These are phyloP conservation scores for Helianthus annuus DNA, from an alignment of 129 eudicot genomes.

Conservation along the genomic window DNA sequence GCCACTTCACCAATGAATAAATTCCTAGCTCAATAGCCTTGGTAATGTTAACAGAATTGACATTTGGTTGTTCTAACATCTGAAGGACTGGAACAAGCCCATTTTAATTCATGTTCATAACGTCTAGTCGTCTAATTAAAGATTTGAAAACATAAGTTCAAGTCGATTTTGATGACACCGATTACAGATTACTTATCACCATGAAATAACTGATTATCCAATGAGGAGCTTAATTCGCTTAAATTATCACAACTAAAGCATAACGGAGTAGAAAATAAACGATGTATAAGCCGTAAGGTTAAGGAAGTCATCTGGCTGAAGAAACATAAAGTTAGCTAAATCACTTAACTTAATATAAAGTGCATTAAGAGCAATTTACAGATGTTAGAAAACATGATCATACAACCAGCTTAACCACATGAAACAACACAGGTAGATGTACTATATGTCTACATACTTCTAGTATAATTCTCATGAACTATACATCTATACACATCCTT, in stretches of 20 bases:
- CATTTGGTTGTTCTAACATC: slow-evolving; percentile 17
- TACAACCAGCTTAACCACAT: background rate
- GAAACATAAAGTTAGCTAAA: background rate
- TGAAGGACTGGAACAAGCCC: background rate
- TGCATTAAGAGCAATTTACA: background rate
- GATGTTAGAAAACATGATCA: background rate
- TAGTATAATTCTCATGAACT: background rate
- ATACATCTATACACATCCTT: slow-evolving; percentile 3
- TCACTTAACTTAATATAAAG: background rate
- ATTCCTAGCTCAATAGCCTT: slow-evolving; percentile 7
- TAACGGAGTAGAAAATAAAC: background rate
- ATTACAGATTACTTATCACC: background rate
- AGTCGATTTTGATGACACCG: background rate
- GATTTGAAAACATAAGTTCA: background rate
- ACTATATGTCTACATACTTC: background rate
- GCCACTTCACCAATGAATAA: slow-evolving; percentile 9
- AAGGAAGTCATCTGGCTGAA: background rate
- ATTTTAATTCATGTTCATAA: slow-evolving; percentile 1
- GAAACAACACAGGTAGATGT: slow-evolving; percentile 1
- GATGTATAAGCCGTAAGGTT: background rate
- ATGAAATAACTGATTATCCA: background rate
- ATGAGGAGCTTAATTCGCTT: background rate
- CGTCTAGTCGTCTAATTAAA: background rate
- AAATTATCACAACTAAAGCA: background rate
- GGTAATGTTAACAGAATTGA: background rate